These are phyloP conservation scores for Centaurea solstitialis DNA, from an alignment of 129 eudicot genomes.

Conservation along the genomic window DNA sequence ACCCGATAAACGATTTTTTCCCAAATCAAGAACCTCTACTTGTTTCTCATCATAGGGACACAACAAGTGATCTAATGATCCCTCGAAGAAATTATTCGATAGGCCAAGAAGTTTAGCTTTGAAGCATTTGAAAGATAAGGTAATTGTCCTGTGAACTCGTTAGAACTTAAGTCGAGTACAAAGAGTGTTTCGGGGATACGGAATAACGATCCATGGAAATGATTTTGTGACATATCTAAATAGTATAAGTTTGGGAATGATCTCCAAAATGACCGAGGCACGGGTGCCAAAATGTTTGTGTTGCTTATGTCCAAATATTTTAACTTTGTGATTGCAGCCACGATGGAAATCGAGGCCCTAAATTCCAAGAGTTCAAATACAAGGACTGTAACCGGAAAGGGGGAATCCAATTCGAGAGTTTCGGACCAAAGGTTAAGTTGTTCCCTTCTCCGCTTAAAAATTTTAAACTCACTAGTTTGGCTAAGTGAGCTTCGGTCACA, in stretches of 20 bases:
- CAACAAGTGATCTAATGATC: conserved; percentile 27
- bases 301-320: neutral
- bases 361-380: neutral
- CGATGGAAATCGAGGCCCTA: conserved; percentile 6
- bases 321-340: conserved; percentile 21
- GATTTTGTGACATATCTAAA: conserved; percentile 39
- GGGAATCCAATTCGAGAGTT: conserved; percentile 18
- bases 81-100: conserved; percentile 33
- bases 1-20: conserved; percentile 24
- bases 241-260: neutral
- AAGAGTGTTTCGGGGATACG: neutral
- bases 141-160: conserved; percentile 35
- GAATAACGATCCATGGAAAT: conserved; percentile 14
- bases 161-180: conserved; percentile 30
- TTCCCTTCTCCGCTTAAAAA: neutral
- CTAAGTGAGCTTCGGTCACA: conserved; percentile 13
- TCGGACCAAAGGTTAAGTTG: conserved; percentile 9
- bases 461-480: neutral
- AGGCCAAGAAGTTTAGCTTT: neutral
- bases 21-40: conserved; percentile 20
- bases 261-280: conserved; percentile 33
- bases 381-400: conserved; percentile 4
- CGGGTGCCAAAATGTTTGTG: neutral
- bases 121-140: neutral
- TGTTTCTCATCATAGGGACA: conserved; percentile 1